phyloP scores from a whole-genome alignment of 139 green algal species.

The Asterochloris erici region DNA sequence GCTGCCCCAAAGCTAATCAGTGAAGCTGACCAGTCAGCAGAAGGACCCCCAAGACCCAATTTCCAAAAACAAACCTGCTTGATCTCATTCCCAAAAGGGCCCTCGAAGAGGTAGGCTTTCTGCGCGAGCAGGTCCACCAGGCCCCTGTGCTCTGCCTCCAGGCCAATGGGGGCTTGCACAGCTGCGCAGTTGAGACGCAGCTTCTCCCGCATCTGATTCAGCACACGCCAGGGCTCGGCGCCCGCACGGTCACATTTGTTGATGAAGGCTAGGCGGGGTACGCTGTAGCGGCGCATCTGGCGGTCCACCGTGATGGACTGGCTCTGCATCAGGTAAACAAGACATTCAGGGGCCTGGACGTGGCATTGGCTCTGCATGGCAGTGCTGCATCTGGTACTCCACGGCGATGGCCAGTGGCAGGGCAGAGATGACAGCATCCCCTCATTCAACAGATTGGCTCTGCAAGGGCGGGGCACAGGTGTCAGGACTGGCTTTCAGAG shows the following conservation, averaged over 20 bases:
- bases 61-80: constrained; percentile 25
- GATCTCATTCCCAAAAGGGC: constrained; percentile 65
- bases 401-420: no score
- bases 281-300: constrained; percentile 92
- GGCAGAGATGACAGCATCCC: no score
- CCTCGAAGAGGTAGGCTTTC: constrained; percentile 59
- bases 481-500: no score
- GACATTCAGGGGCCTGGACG: no score
- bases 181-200: constrained; percentile 86
- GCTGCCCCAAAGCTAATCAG: no score
- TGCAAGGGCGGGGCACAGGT: no score
- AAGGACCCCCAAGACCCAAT: neutral
- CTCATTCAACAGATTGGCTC: no score
- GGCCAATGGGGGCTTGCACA: constrained; percentile 89
- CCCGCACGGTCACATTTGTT: constrained; percentile 92
- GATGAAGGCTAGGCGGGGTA: constrained; percentile 91
- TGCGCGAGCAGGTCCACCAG: constrained; percentile 88
- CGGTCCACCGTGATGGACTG: constrained; percentile 95
- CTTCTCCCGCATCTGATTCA: constrained; percentile 74
- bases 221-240: constrained; percentile 81
- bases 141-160: constrained; percentile 85
- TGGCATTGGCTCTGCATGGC: no score
- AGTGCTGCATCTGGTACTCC: no score
- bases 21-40: no score
- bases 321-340: constrained; percentile 64